These are phyloP conservation scores for Eucalyptus shirleyi DNA, from an alignment of 345 rosid genomes.

Conservation along the genomic window DNA sequence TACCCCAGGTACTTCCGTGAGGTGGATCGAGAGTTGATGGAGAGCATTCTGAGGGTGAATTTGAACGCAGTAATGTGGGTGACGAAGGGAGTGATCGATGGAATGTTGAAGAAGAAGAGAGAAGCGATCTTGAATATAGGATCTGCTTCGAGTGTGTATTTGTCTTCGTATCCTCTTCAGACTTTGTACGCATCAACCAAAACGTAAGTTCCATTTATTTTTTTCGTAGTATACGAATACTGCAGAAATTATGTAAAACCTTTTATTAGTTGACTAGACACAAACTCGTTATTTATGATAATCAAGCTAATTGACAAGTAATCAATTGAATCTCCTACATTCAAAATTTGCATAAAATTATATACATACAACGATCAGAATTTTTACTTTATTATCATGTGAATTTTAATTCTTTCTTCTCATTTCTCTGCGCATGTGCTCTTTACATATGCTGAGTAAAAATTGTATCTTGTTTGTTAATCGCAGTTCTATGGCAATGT, in stretches of 20 bases:
- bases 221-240: not conserved
- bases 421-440: not conserved
- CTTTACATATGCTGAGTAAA: not conserved
- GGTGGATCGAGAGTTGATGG: too few relatives aligned
- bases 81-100: conserved; percentile 8
- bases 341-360: not conserved
- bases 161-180: not conserved
- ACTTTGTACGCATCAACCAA: not conserved
- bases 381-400: not conserved
- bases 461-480: not conserved
- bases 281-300: not conserved
- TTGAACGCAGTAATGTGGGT: conserved; percentile 20
- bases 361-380: not conserved
- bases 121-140: conserved; percentile 11
- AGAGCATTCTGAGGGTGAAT: conserved; percentile 18
- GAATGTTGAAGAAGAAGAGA: conserved; percentile 31
- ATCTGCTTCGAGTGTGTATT: not conserved
- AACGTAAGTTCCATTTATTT: not conserved
- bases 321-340: not conserved
- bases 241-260: not conserved
- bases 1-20: too few relatives aligned
- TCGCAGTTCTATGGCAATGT: conserved; percentile 24
- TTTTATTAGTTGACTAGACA: not conserved
- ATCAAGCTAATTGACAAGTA: not conserved
- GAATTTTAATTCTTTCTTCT: not conserved